Evolutionary conservation across 805 yeast genomes (phyloP).

Genomic region (Lipomyces anomalus): DNA sequence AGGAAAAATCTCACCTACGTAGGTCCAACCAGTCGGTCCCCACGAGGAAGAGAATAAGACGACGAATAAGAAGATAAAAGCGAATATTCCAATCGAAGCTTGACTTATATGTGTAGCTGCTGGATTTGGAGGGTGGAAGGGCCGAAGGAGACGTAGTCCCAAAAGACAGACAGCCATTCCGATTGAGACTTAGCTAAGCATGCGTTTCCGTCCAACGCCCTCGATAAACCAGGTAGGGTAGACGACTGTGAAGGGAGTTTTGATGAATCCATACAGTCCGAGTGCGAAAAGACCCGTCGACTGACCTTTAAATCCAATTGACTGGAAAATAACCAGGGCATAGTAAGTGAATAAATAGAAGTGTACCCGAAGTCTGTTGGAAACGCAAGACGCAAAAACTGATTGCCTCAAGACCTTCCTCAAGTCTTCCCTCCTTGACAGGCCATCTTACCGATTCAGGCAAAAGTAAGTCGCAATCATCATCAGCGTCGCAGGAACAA

Average conservation of each 20-base stretch:
- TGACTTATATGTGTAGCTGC: no score
- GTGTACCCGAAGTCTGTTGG: constrained; percentile 38
- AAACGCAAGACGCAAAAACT: constrained; percentile 17
- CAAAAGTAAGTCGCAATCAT: constrained; percentile 45
- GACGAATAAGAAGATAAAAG: no score
- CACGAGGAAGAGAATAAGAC: no score
- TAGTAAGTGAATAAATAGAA: constrained; percentile 46
- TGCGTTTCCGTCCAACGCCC: constrained; percentile 28
- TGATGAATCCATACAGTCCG: constrained; percentile 23
- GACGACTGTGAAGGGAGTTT: constrained; percentile 22
- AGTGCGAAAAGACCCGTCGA: constrained; percentile 20
- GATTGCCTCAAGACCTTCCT: constrained; percentile 43
- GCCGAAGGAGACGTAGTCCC: no score
- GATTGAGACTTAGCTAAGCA: no score
- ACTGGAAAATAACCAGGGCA: constrained; percentile 42
- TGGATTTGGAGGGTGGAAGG: no score
- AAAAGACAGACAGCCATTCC: no score
- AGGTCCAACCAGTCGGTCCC: no score
- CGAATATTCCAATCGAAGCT: no score
- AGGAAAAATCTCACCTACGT: no score
- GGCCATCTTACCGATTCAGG: constrained; percentile 66
- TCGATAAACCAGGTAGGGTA: constrained; percentile 27
- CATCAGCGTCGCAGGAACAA: constrained; percentile 33
- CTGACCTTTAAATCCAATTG: constrained; percentile 45
- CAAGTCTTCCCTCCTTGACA: constrained; percentile 51